These are phyloP conservation scores for Nicotiana undulata DNA, from an alignment of 257 asterid species.

Conservation along the genomic window DNA sequence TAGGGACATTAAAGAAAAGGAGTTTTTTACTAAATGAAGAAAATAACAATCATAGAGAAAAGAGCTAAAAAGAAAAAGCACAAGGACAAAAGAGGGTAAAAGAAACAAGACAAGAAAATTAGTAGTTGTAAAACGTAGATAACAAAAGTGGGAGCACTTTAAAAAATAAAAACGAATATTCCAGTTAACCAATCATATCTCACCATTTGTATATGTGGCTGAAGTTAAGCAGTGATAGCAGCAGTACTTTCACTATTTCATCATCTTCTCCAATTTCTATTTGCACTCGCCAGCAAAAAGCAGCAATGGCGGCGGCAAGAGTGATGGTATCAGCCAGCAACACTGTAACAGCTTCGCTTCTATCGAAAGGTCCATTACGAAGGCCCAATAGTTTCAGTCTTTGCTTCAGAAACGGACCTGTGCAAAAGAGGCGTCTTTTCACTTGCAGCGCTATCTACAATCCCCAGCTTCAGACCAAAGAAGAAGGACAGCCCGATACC, in stretches of 20 bases:
- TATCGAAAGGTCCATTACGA: slow-evolving; percentile 31
- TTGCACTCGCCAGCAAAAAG: background rate
- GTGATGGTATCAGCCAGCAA: slow-evolving; percentile 48
- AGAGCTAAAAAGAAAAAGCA: no score
- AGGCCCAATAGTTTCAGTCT: slow-evolving; percentile 32
- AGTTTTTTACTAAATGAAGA: no score
- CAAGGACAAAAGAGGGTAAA: no score
- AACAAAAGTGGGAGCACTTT: background rate
- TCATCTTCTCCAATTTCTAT: background rate
- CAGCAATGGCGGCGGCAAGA: slow-evolving; percentile 71
- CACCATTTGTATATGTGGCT: background rate
- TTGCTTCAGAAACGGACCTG: slow-evolving; percentile 13
- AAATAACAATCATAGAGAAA: no score
- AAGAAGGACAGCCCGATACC: slow-evolving; percentile 87
- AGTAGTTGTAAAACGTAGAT: background rate
- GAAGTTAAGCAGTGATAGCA: background rate
- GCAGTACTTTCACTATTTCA: background rate
- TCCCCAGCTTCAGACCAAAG: slow-evolving; percentile 59
- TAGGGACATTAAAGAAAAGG: no score
- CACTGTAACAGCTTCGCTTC: slow-evolving; percentile 41
- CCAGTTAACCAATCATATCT: background rate
- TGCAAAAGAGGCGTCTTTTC: slow-evolving; percentile 53
- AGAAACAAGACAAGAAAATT: no score
- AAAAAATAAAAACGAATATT: background rate
- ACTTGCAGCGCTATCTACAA: slow-evolving; percentile 73